Evolutionary conservation across 2,329 filamentous ascomycete species (phyloP).

Genomic region (Talaromyces sp.): DNA sequence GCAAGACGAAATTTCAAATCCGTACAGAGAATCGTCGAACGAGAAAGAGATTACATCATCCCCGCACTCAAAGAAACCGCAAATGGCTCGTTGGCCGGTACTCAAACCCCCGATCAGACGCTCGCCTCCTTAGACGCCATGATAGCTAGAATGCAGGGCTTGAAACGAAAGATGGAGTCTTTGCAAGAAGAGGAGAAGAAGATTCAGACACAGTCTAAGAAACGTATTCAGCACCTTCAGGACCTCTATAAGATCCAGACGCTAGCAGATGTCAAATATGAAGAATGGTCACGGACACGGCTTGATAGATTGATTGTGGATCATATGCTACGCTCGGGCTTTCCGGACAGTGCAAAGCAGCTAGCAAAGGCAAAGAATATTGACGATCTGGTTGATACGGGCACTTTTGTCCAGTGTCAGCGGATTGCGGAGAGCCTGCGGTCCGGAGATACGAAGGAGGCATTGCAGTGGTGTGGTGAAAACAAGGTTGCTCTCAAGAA

Average conservation of each 20-base stretch:
- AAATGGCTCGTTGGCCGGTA: constrained; percentile 62
- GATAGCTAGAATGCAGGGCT: constrained; percentile 74
- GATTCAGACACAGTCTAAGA: constrained; percentile 70
- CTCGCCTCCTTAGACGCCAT: constrained; percentile 78
- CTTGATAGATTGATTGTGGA: constrained; percentile 87
- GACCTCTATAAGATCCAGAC: constrained; percentile 75
- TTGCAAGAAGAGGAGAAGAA: constrained; percentile 75
- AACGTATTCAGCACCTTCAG: constrained; percentile 74
- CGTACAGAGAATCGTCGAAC: constrained; percentile 50
- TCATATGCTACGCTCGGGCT: constrained; percentile 81
- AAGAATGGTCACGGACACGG: constrained; percentile 77
- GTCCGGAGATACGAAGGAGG: constrained; percentile 68
- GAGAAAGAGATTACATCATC: constrained; percentile 46
- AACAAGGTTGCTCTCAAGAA: constrained; percentile 91
- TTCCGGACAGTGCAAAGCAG: constrained; percentile 69
- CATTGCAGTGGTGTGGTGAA: constrained; percentile 84
- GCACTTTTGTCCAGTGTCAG: constrained; percentile 80
- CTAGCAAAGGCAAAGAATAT: constrained; percentile 74
- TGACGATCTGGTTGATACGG: constrained; percentile 77
- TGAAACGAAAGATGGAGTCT: constrained; percentile 80
- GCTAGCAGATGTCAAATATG: constrained; percentile 88
- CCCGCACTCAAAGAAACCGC: constrained; percentile 50
- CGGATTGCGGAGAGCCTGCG: constrained; percentile 70
- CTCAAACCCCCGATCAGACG: constrained; percentile 64
- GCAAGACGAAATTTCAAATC: constrained; percentile 91